phyloP scores from a whole-genome alignment of 495 filamentous ascomycete genomes.

The Ascodesmis nigricans region DNA sequence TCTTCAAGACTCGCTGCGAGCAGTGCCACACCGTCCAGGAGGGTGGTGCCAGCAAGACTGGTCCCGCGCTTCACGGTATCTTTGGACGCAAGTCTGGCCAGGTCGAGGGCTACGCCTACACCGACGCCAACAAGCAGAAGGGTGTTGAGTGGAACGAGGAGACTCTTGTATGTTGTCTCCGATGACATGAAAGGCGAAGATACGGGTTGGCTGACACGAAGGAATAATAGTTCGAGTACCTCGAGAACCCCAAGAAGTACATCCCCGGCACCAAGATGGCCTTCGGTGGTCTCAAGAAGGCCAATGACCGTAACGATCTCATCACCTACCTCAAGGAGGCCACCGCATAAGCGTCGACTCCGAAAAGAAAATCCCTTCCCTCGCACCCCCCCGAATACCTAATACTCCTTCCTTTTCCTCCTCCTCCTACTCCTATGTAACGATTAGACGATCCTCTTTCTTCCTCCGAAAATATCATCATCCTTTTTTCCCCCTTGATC shows the following conservation, averaged over 20 bases:
- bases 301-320: conserved; percentile 96
- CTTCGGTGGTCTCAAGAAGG: conserved; percentile 99
- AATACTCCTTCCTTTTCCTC: no score
- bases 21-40: conserved; percentile 92
- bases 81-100: conserved; percentile 89
- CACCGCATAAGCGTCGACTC: conserved; percentile 7
- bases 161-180: conserved; percentile 45
- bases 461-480: no score
- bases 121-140: conserved; percentile 98
- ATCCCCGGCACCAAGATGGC: conserved; percentile 99
- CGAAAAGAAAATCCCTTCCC: not conserved
- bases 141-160: conserved; percentile 70
- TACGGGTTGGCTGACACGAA: conserved; percentile 16
- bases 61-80: conserved; percentile 88
- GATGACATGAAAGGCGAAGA: not conserved
- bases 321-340: conserved; percentile 46
- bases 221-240: conserved; percentile 46
- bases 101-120: conserved; percentile 87
- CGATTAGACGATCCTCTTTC: no score
- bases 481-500: no score
- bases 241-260: conserved; percentile 88
- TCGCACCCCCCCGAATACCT: no score
- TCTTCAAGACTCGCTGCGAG: conserved; percentile 98
- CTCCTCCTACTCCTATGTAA: no score
- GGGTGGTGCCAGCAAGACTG: conserved; percentile 86